These are phyloP conservation scores for Aspergillus latus DNA, from an alignment of 2,329 filamentous ascomycete species.

Conservation along the genomic window DNA sequence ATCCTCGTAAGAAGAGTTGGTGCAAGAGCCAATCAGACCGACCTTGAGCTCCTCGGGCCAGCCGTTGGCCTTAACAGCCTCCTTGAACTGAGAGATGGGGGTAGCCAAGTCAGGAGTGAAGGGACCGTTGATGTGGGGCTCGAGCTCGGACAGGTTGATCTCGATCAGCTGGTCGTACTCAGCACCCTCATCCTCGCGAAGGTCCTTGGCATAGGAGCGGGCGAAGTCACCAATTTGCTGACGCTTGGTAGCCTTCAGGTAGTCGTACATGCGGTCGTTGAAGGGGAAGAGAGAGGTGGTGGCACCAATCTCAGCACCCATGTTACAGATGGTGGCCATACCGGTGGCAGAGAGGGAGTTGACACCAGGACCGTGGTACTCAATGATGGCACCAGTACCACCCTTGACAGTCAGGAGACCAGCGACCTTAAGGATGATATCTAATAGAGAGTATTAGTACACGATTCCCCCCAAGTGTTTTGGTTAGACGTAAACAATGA, in stretches of 20 bases:
- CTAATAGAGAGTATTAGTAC: slow-evolving; percentile 44
- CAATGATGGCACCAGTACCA: slow-evolving; percentile 80
- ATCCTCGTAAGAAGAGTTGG: slow-evolving; percentile 84
- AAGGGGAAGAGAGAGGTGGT: slow-evolving; percentile 97
- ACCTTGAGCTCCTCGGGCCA: slow-evolving; percentile 98
- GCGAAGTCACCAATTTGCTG: slow-evolving; percentile 87
- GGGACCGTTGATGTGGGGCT: slow-evolving; percentile 97
- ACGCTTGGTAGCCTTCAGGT: slow-evolving; percentile 88
- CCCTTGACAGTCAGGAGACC: slow-evolving; percentile 97
- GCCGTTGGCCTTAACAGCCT: slow-evolving; percentile 87
- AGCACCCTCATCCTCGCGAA: slow-evolving; percentile 82
- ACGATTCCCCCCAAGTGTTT: background rate
- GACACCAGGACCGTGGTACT: slow-evolving; percentile 65
- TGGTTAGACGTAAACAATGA: no score
- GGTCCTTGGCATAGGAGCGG: slow-evolving; percentile 77
- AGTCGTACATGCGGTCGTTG: slow-evolving; percentile 97
- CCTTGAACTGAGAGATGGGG: slow-evolving; percentile 95
- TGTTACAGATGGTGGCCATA: slow-evolving; percentile 77
- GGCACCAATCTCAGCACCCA: slow-evolving; percentile 66
- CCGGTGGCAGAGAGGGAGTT: slow-evolving; percentile 76
- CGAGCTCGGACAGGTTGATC: slow-evolving; percentile 90
- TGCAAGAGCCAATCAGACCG: slow-evolving; percentile 96
- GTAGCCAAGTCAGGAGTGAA: slow-evolving; percentile 98
- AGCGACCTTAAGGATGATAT: slow-evolving; percentile 96
- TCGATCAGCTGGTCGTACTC: slow-evolving; percentile 96